phyloP scores from a whole-genome alignment of 2,329 filamentous ascomycete species.

The Ophiostoma australiae region DNA sequence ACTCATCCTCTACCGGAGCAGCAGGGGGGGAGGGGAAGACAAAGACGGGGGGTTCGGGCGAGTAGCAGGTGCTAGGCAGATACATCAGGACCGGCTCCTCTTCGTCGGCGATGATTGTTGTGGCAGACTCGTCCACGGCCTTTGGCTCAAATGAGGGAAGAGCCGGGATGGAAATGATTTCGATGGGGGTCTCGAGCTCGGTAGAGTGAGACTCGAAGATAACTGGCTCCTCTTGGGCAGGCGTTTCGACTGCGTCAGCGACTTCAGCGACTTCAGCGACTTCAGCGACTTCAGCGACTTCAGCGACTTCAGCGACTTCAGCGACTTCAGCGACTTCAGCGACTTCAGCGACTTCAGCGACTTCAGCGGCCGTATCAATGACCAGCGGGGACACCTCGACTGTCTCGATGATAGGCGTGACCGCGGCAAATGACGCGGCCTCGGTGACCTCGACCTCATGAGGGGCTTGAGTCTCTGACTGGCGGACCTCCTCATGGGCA shows the following conservation, averaged over 20 bases:
- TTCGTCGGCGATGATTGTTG: background rate
- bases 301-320: background rate
- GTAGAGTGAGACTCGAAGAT: background rate
- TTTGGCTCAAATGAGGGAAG: conserved; percentile 6
- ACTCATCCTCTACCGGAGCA: background rate
- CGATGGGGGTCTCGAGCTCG: background rate
- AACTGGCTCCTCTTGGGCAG: background rate
- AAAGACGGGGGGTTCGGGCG: background rate
- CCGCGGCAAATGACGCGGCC: background rate
- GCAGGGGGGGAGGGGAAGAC: background rate
- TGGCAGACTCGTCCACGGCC: background rate
- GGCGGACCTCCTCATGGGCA: background rate
- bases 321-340: too few relatives aligned
- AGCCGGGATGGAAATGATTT: background rate
- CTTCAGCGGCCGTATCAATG: background rate
- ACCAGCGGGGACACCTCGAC: background rate
- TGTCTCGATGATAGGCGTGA: background rate
- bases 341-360: too few relatives aligned
- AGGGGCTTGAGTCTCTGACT: background rate
- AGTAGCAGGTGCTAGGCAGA: background rate
- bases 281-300: background rate
- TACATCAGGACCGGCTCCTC: conserved; percentile 1
- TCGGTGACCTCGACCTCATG: background rate
- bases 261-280: background rate
- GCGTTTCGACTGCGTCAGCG: background rate